Conservation (phyloP, 176 grass and related monocot species). For the Puccinellia tenuiflora region DNA sequence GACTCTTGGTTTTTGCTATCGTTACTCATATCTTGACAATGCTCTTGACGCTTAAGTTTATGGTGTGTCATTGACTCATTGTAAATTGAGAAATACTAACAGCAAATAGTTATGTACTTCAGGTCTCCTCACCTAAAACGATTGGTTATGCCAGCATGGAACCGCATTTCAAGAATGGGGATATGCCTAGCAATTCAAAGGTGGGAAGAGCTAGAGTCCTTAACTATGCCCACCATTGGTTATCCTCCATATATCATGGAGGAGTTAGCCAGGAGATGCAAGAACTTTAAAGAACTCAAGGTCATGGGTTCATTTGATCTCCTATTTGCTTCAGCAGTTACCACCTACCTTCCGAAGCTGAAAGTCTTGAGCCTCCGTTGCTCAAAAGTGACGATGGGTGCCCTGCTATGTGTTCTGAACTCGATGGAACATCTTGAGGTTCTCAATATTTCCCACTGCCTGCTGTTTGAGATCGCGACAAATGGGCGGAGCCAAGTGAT, state of each 20-base stretch:
- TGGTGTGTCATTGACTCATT: not conserved
- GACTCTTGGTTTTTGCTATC: not conserved
- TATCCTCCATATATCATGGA: constrained; percentile 81
- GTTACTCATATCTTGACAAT: constrained; percentile 9
- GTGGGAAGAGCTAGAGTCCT: constrained; percentile 73
- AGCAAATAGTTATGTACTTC: not conserved
- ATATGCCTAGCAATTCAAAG: constrained; percentile 74
- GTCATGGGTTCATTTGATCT: constrained; percentile 83
- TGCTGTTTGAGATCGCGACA: constrained; percentile 41
- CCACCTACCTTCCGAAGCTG: constrained; percentile 60
- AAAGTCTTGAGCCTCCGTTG: constrained; percentile 90
- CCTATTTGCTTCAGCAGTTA: constrained; percentile 54
- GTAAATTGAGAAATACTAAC: constrained; percentile 10
- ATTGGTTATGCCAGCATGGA: constrained; percentile 96
- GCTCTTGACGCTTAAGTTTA: not conserved
- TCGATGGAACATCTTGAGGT: constrained; percentile 62
- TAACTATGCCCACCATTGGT: constrained; percentile 82
- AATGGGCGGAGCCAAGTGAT: constrained; percentile 59
- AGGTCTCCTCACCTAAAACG: constrained; percentile 76
- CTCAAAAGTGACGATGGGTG: constrained; percentile 66
- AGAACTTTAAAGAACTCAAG: constrained; percentile 84
- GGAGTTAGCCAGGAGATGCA: constrained; percentile 76
- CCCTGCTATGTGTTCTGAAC: constrained; percentile 51
- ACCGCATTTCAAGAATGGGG: constrained; percentile 64
- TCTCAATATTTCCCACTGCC: constrained; percentile 88